Percentiles rank a stretch among this genome's conserved stretches.
Evolutionary conservation across 345 rosid species (phyloP).

Genomic region (Citrus mangshanensis): DNA sequence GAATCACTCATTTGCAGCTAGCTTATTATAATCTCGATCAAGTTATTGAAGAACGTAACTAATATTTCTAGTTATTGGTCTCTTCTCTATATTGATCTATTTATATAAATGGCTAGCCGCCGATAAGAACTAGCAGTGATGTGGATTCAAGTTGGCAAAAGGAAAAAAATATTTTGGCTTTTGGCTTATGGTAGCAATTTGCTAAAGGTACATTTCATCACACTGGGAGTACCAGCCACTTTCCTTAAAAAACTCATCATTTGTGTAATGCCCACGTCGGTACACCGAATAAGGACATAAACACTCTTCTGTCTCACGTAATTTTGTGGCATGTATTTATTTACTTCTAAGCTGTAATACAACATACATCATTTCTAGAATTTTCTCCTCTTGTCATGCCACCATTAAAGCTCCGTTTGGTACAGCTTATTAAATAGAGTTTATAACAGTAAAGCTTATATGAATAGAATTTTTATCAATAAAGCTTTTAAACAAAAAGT

Average conservation of each 20-base stretch:
- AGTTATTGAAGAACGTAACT: neutral
- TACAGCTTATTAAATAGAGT: too few relatives aligned
- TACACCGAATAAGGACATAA: neutral
- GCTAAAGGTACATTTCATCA: neutral
- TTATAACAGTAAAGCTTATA: too few relatives aligned
- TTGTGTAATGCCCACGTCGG: neutral
- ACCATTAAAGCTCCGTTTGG: neutral
- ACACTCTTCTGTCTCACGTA: neutral
- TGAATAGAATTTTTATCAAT: too few relatives aligned
- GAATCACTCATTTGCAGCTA: conserved; percentile 10
- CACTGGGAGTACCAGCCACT: too few relatives aligned
- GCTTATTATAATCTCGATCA: neutral
- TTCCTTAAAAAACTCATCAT: too few relatives aligned
- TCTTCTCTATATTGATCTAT: neutral
- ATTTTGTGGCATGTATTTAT: neutral
- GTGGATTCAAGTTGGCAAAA: neutral
- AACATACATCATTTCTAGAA: neutral
- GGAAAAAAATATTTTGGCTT: too few relatives aligned
- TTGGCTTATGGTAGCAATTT: too few relatives aligned
- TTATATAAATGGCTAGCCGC: neutral
- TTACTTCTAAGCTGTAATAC: neutral
- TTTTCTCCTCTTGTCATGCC: neutral
- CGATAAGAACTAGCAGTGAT: neutral
- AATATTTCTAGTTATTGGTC: neutral
- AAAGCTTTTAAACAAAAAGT: too few relatives aligned